phyloP scores from a whole-genome alignment of 1,284 basidiomycete genomes.

The Cutaneotrichosporon sp. region DNA sequence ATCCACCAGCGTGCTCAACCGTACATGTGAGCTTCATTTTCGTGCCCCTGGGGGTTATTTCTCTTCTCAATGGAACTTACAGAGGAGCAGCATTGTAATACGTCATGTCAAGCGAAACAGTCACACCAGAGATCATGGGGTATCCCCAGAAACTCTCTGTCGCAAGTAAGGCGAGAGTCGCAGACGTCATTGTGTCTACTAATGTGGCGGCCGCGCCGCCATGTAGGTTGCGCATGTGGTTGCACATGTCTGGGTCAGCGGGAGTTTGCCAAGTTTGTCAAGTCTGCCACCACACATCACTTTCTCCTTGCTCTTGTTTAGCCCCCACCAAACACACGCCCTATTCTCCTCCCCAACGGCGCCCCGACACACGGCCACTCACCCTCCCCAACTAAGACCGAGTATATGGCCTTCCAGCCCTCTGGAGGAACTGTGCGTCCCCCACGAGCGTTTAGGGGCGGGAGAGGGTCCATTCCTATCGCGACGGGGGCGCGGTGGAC shows the following conservation, averaged over 20 bases:
- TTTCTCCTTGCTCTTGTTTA: too few species aligned
- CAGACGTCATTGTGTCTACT: constrained; percentile 27
- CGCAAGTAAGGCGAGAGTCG: constrained; percentile 17
- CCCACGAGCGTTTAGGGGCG: constrained; percentile 14
- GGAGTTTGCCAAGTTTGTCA: neutral
- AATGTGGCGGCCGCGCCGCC: constrained; percentile 42
- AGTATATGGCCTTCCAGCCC: constrained; percentile 12
- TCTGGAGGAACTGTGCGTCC: constrained; percentile 8
- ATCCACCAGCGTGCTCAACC: constrained; percentile 15
- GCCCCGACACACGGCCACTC: neutral
- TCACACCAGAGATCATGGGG: constrained; percentile 42
- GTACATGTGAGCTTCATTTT: constrained; percentile 14
- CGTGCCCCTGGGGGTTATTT: constrained; percentile 11
- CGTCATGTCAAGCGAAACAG: constrained; percentile 34
- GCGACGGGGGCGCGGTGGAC: constrained; percentile 10
- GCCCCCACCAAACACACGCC: too few species aligned
- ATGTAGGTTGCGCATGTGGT: constrained; percentile 36
- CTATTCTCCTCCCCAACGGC: too few species aligned
- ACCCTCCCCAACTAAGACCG: constrained; percentile 15
- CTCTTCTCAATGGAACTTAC: neutral
- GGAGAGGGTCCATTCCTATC: constrained; percentile 16
- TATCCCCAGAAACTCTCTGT: constrained; percentile 44
- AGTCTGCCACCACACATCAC: too few species aligned
- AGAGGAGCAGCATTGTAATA: constrained; percentile 33
- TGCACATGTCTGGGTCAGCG: constrained; percentile 35